phyloP scores from a whole-genome alignment of 2,329 filamentous ascomycete species.

The Ceratocystis ficicola region DNA sequence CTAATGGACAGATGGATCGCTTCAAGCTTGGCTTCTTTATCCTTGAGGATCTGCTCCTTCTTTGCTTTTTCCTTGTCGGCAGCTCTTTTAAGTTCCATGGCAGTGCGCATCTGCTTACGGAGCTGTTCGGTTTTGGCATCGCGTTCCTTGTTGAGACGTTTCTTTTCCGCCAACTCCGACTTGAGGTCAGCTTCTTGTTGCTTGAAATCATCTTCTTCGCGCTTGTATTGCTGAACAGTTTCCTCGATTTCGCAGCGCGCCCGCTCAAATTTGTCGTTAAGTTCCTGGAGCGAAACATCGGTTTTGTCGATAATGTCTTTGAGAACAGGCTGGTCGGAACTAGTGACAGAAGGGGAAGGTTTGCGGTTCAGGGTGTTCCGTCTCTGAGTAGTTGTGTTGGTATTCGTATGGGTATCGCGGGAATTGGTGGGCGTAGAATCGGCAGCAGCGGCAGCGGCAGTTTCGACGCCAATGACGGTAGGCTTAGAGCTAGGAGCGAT shows the following conservation, averaged over 20 bases:
- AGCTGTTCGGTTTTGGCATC: conserved; percentile 80
- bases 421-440: conserved; percentile 8
- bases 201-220: conserved; percentile 59
- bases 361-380: conserved; percentile 56
- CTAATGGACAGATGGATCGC: conserved; percentile 59
- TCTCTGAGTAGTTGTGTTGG: conserved; percentile 28
- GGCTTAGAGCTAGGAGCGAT: conserved; percentile 35
- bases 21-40: conserved; percentile 55
- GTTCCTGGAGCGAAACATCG: conserved; percentile 57
- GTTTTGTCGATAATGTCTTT: conserved; percentile 38
- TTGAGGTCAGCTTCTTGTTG: conserved; percentile 55
- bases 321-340: conserved; percentile 39
- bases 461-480: conserved; percentile 47
- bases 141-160: conserved; percentile 69
- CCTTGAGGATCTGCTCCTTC: conserved; percentile 58
- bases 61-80: conserved; percentile 68
- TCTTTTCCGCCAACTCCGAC: conserved; percentile 68
- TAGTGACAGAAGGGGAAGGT: conserved; percentile 58
- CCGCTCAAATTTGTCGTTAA: conserved; percentile 69
- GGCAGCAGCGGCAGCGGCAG: conserved; percentile 40
- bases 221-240: conserved; percentile 54
- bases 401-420: conserved; percentile 9
- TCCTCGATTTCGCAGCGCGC: conserved; percentile 78
- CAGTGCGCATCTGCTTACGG: conserved; percentile 64
- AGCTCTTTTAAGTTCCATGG: conserved; percentile 69